Conservation (phyloP, 140 eudicot genomes). For the Anethum foeniculum region DNA sequence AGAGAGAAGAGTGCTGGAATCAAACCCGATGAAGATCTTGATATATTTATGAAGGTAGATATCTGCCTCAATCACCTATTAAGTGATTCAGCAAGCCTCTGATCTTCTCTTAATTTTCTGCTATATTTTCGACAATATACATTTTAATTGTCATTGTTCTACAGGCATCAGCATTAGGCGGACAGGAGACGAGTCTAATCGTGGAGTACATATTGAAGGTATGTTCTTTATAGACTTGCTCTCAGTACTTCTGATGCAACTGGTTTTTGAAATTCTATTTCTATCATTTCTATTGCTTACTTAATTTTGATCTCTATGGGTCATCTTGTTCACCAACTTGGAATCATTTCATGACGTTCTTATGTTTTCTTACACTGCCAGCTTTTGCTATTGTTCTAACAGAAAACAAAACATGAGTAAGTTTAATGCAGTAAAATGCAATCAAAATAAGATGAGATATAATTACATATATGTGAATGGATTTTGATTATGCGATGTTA, state of each 20-base stretch:
- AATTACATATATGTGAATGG: neutral
- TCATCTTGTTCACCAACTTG: neutral
- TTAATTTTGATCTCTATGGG: neutral
- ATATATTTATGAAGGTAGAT: conserved; percentile 79
- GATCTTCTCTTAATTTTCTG: neutral
- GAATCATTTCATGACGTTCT: neutral
- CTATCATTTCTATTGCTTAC: neutral
- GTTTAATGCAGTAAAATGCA: neutral
- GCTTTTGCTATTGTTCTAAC: neutral
- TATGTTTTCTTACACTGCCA: neutral
- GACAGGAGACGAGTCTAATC: conserved; percentile 66
- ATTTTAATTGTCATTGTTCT: neutral
- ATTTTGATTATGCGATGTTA: neutral
- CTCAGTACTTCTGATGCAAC: conserved; percentile 4
- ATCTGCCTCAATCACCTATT: neutral
- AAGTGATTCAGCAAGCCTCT: neutral
- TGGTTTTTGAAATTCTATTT: neutral
- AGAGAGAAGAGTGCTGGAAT: conserved; percentile 77
- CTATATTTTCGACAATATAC: neutral
- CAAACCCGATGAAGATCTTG: conserved; percentile 97
- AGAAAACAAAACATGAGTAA: neutral
- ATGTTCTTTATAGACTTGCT: conserved; percentile 14
- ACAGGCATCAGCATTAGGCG: conserved; percentile 84
- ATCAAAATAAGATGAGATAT: neutral
- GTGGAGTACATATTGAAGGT: conserved; percentile 95